Evolutionary conservation across 352 stramenopile genomes (phyloP).

Genomic region (Phytophthora vignae): DNA sequence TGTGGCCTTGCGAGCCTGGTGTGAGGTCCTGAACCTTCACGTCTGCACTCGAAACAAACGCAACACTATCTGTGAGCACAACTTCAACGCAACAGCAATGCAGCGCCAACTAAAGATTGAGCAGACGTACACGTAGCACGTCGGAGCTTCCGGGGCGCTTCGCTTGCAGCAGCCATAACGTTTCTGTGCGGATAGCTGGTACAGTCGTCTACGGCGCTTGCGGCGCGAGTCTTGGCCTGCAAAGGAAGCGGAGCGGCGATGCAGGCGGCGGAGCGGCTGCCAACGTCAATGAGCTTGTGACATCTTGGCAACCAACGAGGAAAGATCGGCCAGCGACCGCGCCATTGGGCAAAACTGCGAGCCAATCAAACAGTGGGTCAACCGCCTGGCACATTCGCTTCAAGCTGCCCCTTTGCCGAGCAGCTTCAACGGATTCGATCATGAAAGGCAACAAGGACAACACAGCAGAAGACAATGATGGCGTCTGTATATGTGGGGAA

Average conservation of each 20-base stretch:
- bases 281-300: conserved; percentile 39
- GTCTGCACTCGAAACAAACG: conserved; percentile 47
- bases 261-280: background rate
- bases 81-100: conserved; percentile 1
- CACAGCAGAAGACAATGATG: conserved; percentile 23
- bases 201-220: conserved; percentile 3
- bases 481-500: conserved; percentile 35
- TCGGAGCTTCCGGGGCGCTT: conserved; percentile 43
- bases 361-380: conserved; percentile 11
- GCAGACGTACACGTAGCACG: conserved; percentile 52
- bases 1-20: conserved; percentile 81
- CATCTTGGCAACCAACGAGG: conserved; percentile 38
- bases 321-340: conserved; percentile 29
- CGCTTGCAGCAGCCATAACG: conserved; percentile 34
- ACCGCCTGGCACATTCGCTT: background rate
- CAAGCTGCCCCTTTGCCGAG: background rate
- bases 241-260: background rate
- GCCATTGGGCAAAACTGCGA: conserved; percentile 28
- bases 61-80: background rate
- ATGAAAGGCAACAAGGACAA: conserved; percentile 14
- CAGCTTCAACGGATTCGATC: conserved; percentile 3
- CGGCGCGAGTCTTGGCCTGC: conserved; percentile 1
- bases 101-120: background rate
- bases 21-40: conserved; percentile 81
- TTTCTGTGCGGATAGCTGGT: conserved; percentile 1